Base-by-base conservation (phyloP, 306 rosid genomes). In the Prunus davidiana region DNA sequence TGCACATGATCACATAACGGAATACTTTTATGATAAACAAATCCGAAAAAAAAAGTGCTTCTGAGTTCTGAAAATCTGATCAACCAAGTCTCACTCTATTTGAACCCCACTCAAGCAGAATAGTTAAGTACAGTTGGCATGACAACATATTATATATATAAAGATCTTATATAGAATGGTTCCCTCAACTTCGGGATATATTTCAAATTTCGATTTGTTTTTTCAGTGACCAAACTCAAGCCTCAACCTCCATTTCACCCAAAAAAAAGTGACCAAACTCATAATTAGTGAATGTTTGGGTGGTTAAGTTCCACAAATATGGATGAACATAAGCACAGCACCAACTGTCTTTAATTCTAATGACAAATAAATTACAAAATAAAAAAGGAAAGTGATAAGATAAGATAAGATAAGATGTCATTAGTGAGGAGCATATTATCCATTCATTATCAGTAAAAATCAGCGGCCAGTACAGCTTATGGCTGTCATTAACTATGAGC, bases 1-100 rank as follows among this genome's bases (percentile, higher is more conserved):
- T 92, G 82, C 89, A 83, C 27, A 27, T 16, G 76, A 80, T 45
- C 46, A 69, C 38, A 58, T 38, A 67, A 27, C 27, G 25, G 20
- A 55, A 52, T 14, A 72, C 60, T 25, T 45, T 27, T 47, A 38
- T 12, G 58, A 14, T 62, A 73, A 60, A 49, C 34, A 28, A 38
- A 12, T 30, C 25, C 32, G 51, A 12, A 68, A 72, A 19, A 61
- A 24, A 38, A 43, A 34, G 49, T 55, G 76, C 65, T 54, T 55
- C 52, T 20, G 64, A 54, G 20, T 13, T 57, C 51, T 34, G 75
- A 25, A 55, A 62, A 62, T 62, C 67, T 14, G 67, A 62, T 27
- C 2, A 28, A 28, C n/a, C 67, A 27, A 62, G 41, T 28, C 45
- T 28, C 67, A 30, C 67, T 62, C 30, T 28, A 28, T 62, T 28